Conservation (phyloP, 108 stramenopile genomes). For the Cyclotella distinguenda region DNA sequence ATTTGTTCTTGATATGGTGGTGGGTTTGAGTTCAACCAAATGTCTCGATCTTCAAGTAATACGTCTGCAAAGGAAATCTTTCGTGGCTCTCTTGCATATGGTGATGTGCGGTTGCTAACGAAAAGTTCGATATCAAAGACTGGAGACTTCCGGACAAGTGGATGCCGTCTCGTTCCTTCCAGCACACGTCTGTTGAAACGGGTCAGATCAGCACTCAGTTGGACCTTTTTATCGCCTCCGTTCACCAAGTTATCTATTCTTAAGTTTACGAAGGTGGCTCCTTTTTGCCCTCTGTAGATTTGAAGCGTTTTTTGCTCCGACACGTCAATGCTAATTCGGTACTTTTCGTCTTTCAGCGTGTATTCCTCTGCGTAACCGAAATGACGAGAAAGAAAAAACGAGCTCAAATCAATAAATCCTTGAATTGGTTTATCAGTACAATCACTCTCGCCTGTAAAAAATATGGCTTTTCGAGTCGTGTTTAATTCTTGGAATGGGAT, state of each 20-base stretch:
- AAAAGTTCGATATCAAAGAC: constrained; percentile 1
- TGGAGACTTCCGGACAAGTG: constrained; percentile 1
- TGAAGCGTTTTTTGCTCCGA: constrained; percentile 1
- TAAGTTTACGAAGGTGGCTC: background rate
- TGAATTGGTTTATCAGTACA: background rate
- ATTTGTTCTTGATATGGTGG: background rate
- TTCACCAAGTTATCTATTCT: background rate
- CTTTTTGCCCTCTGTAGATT: constrained; percentile 1
- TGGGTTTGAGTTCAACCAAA: background rate
- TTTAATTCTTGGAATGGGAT: background rate
- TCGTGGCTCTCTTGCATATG: background rate
- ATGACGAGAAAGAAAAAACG: background rate
- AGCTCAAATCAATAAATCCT: background rate
- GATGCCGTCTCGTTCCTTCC: background rate
- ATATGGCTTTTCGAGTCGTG: background rate
- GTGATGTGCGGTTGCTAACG: constrained; percentile 3
- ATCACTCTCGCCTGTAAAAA: background rate
- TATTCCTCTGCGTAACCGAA: background rate
- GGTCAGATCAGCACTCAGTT: constrained; percentile 1
- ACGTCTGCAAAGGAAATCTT: constrained; percentile 1
- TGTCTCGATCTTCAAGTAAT: background rate
- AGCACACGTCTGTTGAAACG: background rate
- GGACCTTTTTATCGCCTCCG: background rate
- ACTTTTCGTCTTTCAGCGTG: background rate
- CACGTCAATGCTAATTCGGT: background rate